Percentiles rank a stretch among this genome's conserved stretches.
Evolutionary conservation across 768 basidiomycete species (phyloP).

Genomic region (Leccinum pellstonianum): DNA sequence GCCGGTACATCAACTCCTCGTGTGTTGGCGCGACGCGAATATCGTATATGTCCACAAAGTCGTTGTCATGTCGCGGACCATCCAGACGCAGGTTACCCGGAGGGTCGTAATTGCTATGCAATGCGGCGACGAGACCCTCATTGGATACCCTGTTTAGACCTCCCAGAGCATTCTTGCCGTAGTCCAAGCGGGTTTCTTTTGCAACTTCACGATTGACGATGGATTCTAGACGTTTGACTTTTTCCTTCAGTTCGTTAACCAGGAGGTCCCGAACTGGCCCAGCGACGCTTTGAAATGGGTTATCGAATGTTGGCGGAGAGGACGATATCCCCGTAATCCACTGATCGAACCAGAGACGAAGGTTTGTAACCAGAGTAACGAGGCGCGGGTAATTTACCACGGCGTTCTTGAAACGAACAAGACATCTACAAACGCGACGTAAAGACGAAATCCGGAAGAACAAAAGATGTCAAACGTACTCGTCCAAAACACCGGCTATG

Average conservation of each 20-base stretch:
- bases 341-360: constrained; percentile 44
- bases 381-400: constrained; percentile 47
- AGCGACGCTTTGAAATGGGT: constrained; percentile 37
- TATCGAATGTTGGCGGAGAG: constrained; percentile 43
- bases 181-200: constrained; percentile 30
- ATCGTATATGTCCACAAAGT: constrained; percentile 49
- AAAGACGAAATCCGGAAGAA: constrained; percentile 17
- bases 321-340: constrained; percentile 46
- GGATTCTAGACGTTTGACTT: constrained; percentile 32
- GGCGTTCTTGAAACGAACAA: constrained; percentile 59
- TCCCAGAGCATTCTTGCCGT: constrained; percentile 4
- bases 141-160: constrained; percentile 5
- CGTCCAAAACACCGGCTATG: constrained; percentile 46
- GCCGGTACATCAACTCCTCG: constrained; percentile 51
- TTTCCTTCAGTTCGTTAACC: constrained; percentile 28
- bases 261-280: constrained; percentile 39
- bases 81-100: constrained; percentile 50
- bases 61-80: constrained; percentile 70
- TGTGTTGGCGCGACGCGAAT: constrained; percentile 74
- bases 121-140: constrained; percentile 40
- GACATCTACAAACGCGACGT: constrained; percentile 37
- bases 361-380: constrained; percentile 37
- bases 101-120: constrained; percentile 47
- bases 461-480: constrained; percentile 38
- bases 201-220: constrained; percentile 54